A percentile compares a stretch with the other conserved stretches of the same genome.
Conservation (phyloP, 2,329 filamentous ascomycete genomes). For the Diplodia scrobiculata region DNA sequence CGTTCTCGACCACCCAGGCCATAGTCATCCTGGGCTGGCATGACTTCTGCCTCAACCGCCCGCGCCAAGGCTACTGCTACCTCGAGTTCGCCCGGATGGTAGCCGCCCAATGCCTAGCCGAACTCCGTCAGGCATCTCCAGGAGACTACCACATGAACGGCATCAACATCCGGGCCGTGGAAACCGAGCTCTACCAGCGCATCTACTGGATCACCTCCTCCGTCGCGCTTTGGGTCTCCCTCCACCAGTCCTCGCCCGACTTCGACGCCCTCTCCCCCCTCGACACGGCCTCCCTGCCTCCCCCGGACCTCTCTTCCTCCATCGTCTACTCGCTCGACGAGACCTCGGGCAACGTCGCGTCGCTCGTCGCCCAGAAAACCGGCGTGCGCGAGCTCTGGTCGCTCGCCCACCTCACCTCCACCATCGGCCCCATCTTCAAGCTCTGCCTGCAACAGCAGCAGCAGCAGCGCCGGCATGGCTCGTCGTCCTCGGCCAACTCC, state of each 20-base stretch:
- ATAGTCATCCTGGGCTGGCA: constrained; percentile 47
- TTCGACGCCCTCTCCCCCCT: constrained; percentile 31
- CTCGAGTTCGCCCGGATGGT: constrained; percentile 7
- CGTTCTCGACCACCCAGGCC: constrained; percentile 40
- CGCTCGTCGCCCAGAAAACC: constrained; percentile 30
- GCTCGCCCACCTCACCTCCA: constrained; percentile 32
- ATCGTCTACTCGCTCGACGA: constrained; percentile 32
- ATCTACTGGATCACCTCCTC: constrained; percentile 48
- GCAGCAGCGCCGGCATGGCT: background rate
- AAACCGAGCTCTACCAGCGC: constrained; percentile 47
- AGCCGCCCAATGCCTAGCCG: constrained; percentile 41
- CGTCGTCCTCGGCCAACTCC: background rate
- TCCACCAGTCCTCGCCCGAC: constrained; percentile 42
- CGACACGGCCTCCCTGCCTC: constrained; percentile 31
- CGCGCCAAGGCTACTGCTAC: constrained; percentile 3
- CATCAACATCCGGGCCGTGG: constrained; percentile 47
- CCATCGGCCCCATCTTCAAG: constrained; percentile 28
- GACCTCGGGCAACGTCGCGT: constrained; percentile 33
- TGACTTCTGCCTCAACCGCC: constrained; percentile 39
- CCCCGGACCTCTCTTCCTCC: constrained; percentile 33
- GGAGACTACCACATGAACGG: constrained; percentile 47
- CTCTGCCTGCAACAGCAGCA: background rate
- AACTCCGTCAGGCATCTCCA: constrained; percentile 37
- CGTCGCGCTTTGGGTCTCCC: constrained; percentile 46
- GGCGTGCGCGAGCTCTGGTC: constrained; percentile 33